Evolutionary conservation across 1,139 yeast species (phyloP).

Genomic region (Sugiyamaella pinicola): DNA sequence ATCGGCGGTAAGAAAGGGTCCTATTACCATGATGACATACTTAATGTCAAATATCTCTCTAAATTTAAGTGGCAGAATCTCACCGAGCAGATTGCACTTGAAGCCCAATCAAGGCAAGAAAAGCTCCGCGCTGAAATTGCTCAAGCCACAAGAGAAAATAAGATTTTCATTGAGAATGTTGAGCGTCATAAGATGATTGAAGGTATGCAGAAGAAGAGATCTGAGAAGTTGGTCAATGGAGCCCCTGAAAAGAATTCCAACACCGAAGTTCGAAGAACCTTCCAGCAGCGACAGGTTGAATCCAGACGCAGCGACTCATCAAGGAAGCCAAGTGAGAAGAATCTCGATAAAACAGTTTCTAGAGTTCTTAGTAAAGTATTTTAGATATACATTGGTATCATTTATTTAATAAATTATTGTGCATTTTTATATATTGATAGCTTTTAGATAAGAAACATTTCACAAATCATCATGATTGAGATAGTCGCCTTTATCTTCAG

Average conservation of each 20-base stretch:
- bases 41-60: conserved; percentile 84
- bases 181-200: conserved; percentile 82
- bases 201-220: conserved; percentile 31
- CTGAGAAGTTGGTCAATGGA: conserved; percentile 11
- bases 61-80: conserved; percentile 95
- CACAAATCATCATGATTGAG: conserved; percentile 40
- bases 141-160: conserved; percentile 85
- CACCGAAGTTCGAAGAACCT: conserved; percentile 34
- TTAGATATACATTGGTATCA: conserved; percentile 18
- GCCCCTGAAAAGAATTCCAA: conserved; percentile 14
- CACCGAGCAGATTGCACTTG: conserved; percentile 91
- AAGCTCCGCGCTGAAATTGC: conserved; percentile 85
- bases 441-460: conserved; percentile 16
- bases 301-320: conserved; percentile 30
- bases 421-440: conserved; percentile 3
- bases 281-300: conserved; percentile 37
- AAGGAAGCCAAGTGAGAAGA: conserved; percentile 22
- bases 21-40: conserved; percentile 92
- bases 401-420: conserved; percentile 16
- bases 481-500: conserved; percentile 29
- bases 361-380: conserved; percentile 33
- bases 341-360: conserved; percentile 24
- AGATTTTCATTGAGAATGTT: conserved; percentile 77
- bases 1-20: conserved; percentile 91
- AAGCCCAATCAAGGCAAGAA: conserved; percentile 84